phyloP scores from a whole-genome alignment of 2,329 filamentous ascomycete species.

The Ophiostoma perfectum region DNA sequence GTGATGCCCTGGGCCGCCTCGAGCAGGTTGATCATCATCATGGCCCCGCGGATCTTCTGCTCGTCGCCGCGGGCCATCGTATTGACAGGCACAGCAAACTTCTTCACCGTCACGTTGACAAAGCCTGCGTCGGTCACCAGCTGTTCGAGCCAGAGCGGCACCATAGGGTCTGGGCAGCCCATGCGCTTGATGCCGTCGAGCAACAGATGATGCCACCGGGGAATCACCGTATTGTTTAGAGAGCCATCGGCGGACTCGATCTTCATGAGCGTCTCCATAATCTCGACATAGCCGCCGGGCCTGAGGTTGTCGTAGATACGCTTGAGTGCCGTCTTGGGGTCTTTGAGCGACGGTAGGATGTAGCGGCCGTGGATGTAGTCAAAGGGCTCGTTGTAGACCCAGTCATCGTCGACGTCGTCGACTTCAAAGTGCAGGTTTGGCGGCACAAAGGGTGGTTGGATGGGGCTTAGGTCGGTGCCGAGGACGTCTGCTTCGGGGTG shows the following conservation, averaged over 20 bases:
- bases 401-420: not conserved
- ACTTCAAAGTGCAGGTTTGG: not conserved
- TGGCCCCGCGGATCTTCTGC: conserved; percentile 29
- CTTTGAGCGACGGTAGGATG: conserved; percentile 22
- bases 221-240: conserved; percentile 31
- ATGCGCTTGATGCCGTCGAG: not conserved
- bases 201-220: not conserved
- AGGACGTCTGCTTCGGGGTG: conserved; percentile 1
- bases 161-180: not conserved
- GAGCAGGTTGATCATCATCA: conserved; percentile 30
- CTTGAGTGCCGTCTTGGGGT: conserved; percentile 30
- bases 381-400: not conserved
- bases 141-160: not conserved
- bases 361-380: conserved; percentile 47
- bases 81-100: conserved; percentile 33
- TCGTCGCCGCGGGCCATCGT: conserved; percentile 32
- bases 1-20: conserved; percentile 29
- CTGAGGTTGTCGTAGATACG: conserved; percentile 40
- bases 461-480: not conserved
- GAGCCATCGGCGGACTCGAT: conserved; percentile 30
- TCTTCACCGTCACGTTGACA: conserved; percentile 28
- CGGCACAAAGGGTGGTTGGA: not conserved
- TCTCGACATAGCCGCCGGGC: conserved; percentile 41
- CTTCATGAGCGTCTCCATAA: conserved; percentile 32
- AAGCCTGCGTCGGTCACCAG: not conserved